A percentile compares a stretch with the other conserved stretches of the same genome.
Evolutionary conservation across 2,329 filamentous ascomycete species (phyloP).

Genomic region (Mycosphaerella sp.): DNA sequence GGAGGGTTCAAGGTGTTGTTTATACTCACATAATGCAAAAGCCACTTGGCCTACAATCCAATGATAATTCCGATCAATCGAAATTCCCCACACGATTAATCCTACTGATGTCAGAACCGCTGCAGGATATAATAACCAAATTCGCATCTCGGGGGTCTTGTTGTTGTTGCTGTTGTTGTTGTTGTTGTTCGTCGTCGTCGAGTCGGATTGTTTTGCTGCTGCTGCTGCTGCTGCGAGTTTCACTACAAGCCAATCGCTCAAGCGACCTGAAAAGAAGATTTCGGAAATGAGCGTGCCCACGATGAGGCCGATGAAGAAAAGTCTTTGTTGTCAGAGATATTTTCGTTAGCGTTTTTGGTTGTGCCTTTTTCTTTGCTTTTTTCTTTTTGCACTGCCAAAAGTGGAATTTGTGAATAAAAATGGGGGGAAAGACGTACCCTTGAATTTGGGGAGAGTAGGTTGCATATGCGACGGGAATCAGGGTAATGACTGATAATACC

Average conservation of each 20-base stretch:
- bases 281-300: constrained; percentile 18
- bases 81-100: constrained; percentile 16
- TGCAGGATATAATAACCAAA: constrained; percentile 18
- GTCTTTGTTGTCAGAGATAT: neutral
- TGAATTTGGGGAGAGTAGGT: constrained; percentile 16
- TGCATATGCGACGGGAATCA: constrained; percentile 18
- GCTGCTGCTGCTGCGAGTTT: constrained; percentile 10
- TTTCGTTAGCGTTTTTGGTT: too few species aligned
- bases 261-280: constrained; percentile 14
- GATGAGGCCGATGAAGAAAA: constrained; percentile 19
- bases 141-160: constrained; percentile 18
- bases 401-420: too few species aligned
- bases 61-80: constrained; percentile 17
- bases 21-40: constrained; percentile 17
- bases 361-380: too few species aligned
- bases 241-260: constrained; percentile 20
- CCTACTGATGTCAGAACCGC: constrained; percentile 13
- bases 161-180: neutral
- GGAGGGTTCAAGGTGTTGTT: neutral
- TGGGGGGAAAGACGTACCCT: constrained; percentile 6
- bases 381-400: too few species aligned
- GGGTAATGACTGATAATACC: constrained; percentile 15
- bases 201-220: neutral
- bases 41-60: constrained; percentile 20
- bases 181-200: neutral